A percentile compares a stretch with the other conserved stretches of the same genome.
These are phyloP conservation scores for Populus hybrid DNA, from an alignment of 441 rosid species.

Conservation along the genomic window DNA sequence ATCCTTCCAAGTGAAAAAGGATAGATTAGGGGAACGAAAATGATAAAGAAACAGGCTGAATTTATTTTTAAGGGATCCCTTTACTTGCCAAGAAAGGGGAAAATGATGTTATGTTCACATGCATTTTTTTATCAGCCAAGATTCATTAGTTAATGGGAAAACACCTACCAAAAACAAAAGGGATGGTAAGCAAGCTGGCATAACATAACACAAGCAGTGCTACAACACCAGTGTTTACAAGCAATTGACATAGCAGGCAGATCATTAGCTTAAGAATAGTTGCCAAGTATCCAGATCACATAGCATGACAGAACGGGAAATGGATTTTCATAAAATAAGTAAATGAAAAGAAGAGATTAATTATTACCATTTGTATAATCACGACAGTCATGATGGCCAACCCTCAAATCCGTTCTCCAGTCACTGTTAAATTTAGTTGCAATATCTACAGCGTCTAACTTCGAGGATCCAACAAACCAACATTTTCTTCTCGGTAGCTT, in stretches of 20 bases:
- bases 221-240: too few relatives aligned
- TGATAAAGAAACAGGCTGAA: neutral
- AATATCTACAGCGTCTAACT: constrained; percentile 31
- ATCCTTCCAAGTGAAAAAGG: constrained; percentile 30
- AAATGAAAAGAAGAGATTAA: neutral
- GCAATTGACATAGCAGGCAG: neutral
- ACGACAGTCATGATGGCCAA: constrained; percentile 67
- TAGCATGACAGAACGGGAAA: neutral
- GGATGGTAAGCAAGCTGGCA: neutral
- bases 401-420: constrained; percentile 57
- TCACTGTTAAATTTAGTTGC: constrained; percentile 38
- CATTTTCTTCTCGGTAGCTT: constrained; percentile 51
- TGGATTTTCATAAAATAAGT: neutral
- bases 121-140: too few relatives aligned
- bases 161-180: too few relatives aligned
- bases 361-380: constrained; percentile 59
- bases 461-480: constrained; percentile 56
- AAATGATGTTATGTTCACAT: too few relatives aligned
- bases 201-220: too few relatives aligned
- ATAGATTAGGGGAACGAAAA: neutral
- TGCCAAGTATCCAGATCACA: neutral
- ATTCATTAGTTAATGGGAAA: too few relatives aligned
- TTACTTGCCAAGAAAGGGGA: neutral
- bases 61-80: neutral
- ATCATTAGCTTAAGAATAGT: too few relatives aligned